Percentiles rank a stretch among this genome's conserved stretches.
phyloP scores from a whole-genome alignment of 495 filamentous ascomycete species.

The Penicillium longicatenatum region DNA sequence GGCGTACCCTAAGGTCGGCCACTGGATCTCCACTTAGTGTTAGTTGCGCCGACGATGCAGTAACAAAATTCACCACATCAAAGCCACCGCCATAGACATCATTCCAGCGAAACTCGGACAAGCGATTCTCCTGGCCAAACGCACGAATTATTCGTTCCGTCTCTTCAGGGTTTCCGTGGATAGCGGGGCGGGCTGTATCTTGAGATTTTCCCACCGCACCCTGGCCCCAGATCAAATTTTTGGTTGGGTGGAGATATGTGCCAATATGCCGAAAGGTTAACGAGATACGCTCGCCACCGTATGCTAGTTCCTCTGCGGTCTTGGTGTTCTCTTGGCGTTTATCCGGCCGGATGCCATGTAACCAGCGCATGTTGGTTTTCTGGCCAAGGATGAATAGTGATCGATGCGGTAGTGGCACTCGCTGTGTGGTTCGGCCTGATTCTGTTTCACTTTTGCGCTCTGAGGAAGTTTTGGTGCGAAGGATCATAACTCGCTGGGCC shows the following conservation, averaged over 20 bases:
- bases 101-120: slow-evolving; percentile 76
- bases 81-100: slow-evolving; percentile 77
- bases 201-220: slow-evolving; percentile 72
- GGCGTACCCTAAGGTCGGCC: slow-evolving; percentile 57
- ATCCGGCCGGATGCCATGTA: slow-evolving; percentile 88
- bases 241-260: slow-evolving; percentile 70
- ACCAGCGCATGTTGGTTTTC: slow-evolving; percentile 80
- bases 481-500: slow-evolving; percentile 85
- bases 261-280: slow-evolving; percentile 91
- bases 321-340: slow-evolving; percentile 70
- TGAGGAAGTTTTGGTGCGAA: slow-evolving; percentile 74
- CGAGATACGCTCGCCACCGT: slow-evolving; percentile 77
- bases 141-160: slow-evolving; percentile 71
- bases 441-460: slow-evolving; percentile 20
- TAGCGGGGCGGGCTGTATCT: slow-evolving; percentile 57
- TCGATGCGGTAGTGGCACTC: slow-evolving; percentile 81
- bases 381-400: slow-evolving; percentile 83
- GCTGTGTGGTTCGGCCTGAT: slow-evolving; percentile 55
- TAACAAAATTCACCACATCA: slow-evolving; percentile 78
- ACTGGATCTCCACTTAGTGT: slow-evolving; percentile 54
- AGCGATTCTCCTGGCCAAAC: slow-evolving; percentile 85
- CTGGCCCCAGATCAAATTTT: slow-evolving; percentile 83
- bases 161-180: slow-evolving; percentile 67
- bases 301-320: slow-evolving; percentile 67
- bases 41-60: slow-evolving; percentile 49